phyloP scores from a whole-genome alignment of 257 asterid species.

The Forsythia suspensa region DNA sequence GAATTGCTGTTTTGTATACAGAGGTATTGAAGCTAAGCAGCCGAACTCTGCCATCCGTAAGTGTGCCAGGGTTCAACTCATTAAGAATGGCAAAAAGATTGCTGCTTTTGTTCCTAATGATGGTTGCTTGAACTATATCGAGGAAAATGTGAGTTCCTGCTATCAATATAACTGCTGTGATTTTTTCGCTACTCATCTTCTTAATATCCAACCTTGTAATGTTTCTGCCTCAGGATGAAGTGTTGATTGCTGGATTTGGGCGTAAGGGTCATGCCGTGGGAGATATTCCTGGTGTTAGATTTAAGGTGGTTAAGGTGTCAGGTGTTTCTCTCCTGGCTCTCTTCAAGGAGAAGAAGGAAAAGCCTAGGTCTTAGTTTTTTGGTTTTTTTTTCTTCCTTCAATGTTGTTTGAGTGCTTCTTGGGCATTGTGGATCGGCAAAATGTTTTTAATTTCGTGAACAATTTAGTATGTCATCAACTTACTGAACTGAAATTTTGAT shows the following conservation, averaged over 20 bases:
- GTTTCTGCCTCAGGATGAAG: conserved; percentile 57
- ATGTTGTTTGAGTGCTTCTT: not conserved
- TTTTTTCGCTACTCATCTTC: not conserved
- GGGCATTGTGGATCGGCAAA: conserved; percentile 12
- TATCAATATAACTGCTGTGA: not conserved
- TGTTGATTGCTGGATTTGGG: conserved; percentile 84
- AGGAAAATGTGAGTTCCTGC: conserved; percentile 59
- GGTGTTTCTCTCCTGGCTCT: conserved; percentile 76
- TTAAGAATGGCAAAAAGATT: conserved; percentile 79
- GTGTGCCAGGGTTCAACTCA: conserved; percentile 82
- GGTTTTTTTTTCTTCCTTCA: not conserved
- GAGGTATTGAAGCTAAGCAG: conserved; percentile 85
- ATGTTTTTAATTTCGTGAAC: conserved; percentile 21
- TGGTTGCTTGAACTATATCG: conserved; percentile 81
- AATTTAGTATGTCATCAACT: conserved; percentile 15
- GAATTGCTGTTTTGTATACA: conserved; percentile 15
- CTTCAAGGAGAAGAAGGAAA: conserved; percentile 75
- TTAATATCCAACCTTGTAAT: not conserved
- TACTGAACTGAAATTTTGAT: conserved; percentile 26
- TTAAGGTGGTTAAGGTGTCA: conserved; percentile 88
- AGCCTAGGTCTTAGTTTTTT: conserved; percentile 57
- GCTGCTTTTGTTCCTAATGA: conserved; percentile 86
- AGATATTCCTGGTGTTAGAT: conserved; percentile 84
- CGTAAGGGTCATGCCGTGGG: conserved; percentile 87
- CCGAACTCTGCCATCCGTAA: conserved; percentile 85